These are phyloP conservation scores for Fusarium sambucinum DNA, from an alignment of 2,329 filamentous ascomycete species.

Conservation along the genomic window DNA sequence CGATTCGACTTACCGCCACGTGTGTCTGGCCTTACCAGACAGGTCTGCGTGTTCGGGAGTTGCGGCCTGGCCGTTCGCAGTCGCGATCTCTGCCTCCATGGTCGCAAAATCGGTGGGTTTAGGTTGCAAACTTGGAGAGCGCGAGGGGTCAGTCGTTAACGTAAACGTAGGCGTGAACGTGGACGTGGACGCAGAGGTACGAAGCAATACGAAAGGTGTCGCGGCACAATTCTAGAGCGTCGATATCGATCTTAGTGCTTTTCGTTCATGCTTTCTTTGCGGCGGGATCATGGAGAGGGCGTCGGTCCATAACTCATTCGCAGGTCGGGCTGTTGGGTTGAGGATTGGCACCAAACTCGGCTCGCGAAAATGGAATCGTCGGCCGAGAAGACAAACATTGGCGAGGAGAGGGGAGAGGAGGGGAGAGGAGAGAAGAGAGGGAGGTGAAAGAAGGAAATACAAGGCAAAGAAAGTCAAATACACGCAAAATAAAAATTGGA, in stretches of 20 bases:
- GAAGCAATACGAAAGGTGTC: conserved; percentile 31
- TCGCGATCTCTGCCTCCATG: conserved; percentile 42
- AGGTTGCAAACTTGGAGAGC: conserved; percentile 21
- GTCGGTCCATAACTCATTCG: conserved; percentile 53
- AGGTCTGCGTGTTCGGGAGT: conserved; percentile 40
- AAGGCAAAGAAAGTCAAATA: conserved; percentile 20
- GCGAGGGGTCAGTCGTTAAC: conserved; percentile 11
- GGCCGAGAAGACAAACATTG: conserved; percentile 55
- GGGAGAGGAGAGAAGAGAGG: not conserved
- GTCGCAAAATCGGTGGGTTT: conserved; percentile 27
- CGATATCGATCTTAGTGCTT: conserved; percentile 44
- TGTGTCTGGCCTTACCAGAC: conserved; percentile 51
- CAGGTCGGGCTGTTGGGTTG: conserved; percentile 43
- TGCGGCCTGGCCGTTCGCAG: conserved; percentile 23
- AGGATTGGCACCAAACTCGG: conserved; percentile 50
- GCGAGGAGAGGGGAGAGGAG: conserved; percentile 42
- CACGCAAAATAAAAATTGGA: conserved; percentile 17
- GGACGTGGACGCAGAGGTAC: conserved; percentile 18
- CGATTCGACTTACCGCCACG: conserved; percentile 55
- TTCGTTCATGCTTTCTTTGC: conserved; percentile 54
- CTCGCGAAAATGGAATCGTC: conserved; percentile 53
- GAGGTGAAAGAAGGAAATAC: conserved; percentile 1
- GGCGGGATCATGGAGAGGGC: conserved; percentile 47
- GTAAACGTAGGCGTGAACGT: conserved; percentile 2
- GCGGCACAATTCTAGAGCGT: conserved; percentile 38